Conservation (phyloP, 2,329 filamentous ascomycete genomes). For the Fusarium xyrophilum region DNA sequence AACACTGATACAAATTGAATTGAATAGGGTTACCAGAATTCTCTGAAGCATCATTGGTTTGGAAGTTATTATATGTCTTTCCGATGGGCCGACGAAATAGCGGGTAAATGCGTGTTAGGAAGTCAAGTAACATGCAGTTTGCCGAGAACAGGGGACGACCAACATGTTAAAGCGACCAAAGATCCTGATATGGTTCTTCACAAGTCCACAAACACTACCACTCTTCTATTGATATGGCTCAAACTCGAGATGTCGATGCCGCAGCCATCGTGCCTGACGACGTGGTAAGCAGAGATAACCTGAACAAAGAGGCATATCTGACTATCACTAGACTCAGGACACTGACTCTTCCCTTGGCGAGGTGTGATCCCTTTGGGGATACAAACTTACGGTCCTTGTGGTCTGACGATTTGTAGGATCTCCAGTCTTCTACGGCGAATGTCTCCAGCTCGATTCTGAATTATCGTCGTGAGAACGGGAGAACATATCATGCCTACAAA, state of each 20-base stretch:
- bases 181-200: background rate
- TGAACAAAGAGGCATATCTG: background rate
- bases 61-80: background rate
- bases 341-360: conserved; percentile 10
- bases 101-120: conserved; percentile 12
- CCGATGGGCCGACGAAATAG: background rate
- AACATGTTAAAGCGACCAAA: conserved; percentile 8
- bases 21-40: accelerated
- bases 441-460: conserved; percentile 9
- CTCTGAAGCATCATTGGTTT: background rate
- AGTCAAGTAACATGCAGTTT: conserved; percentile 4
- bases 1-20: background rate
- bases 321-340: background rate
- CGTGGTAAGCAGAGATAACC: background rate
- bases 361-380: background rate
- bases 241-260: background rate
- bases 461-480: conserved; percentile 15
- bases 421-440: background rate
- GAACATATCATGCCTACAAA: conserved; percentile 17
- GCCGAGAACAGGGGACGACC: background rate
- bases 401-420: background rate
- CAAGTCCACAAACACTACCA: no score
- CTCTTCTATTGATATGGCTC: background rate
- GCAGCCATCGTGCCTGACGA: background rate
- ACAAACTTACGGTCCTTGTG: no score